phyloP scores from a whole-genome alignment of 495 filamentous ascomycete species.

The Lasiosphaeria miniovina region DNA sequence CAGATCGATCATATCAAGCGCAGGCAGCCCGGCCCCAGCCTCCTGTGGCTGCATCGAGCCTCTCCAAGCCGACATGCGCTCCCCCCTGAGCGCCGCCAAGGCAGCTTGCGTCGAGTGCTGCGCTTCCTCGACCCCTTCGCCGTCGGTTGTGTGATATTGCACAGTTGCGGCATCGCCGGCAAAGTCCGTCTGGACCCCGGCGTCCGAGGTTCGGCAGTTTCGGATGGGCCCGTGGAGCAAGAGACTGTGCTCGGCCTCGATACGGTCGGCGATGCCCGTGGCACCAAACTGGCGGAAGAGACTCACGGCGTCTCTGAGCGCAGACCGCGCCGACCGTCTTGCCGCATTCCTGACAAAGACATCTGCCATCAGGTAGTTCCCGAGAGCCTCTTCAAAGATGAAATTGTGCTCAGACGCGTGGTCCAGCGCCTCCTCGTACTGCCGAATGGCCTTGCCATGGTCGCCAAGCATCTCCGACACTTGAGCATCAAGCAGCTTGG shows the following conservation, averaged over 20 bases:
- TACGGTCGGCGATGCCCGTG: conserved; percentile 65
- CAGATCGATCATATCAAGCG: conserved; percentile 79
- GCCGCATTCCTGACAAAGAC: conserved; percentile 70
- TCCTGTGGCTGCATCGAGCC: conserved; percentile 43
- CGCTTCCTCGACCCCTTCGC: conserved; percentile 58
- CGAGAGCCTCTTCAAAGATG: conserved; percentile 74
- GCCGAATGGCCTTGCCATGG: conserved; percentile 57
- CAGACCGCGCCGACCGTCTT: conserved; percentile 67
- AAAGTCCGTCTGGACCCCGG: conserved; percentile 71
- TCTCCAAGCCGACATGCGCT: conserved; percentile 64
- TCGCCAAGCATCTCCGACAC: conserved; percentile 62
- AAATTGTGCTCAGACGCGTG: conserved; percentile 77
- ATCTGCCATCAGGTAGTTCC: conserved; percentile 72
- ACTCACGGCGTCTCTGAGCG: conserved; percentile 68
- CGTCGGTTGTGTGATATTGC: conserved; percentile 47
- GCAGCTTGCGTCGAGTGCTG: conserved; percentile 44
- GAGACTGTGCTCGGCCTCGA: conserved; percentile 69
- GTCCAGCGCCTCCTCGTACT: conserved; percentile 75
- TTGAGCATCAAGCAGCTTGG: conserved; percentile 69
- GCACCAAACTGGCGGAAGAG: conserved; percentile 75
- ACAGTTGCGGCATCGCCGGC: conserved; percentile 59
- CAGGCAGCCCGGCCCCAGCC: conserved; percentile 50
- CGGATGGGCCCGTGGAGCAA: conserved; percentile 64
- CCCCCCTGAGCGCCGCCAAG: conserved; percentile 53
- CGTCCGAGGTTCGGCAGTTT: conserved; percentile 60